These are phyloP conservation scores for Kodamaea suecica DNA, from an alignment of 1,139 yeast genomes.

Conservation along the genomic window DNA sequence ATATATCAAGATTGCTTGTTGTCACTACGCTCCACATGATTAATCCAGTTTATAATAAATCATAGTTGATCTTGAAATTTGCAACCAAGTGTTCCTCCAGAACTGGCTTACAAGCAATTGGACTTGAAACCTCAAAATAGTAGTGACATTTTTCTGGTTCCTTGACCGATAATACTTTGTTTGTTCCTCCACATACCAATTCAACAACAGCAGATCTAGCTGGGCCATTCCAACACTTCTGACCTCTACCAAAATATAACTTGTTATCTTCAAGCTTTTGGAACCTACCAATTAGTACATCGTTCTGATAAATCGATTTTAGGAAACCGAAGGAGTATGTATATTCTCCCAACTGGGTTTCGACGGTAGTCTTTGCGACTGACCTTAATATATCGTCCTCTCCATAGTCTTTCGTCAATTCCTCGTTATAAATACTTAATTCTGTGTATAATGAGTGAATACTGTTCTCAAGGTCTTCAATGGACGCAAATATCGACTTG, in stretches of 20 bases:
- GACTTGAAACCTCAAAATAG: conserved; percentile 57
- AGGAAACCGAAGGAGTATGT: conserved; percentile 61
- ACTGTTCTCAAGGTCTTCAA: conserved; percentile 18
- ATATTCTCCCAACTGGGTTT: conserved; percentile 61
- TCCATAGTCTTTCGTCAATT: conserved; percentile 52
- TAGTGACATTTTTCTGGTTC: conserved; percentile 93
- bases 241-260: conserved; percentile 57
- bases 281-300: conserved; percentile 56
- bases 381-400: conserved; percentile 64
- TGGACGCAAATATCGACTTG: conserved; percentile 7
- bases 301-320: conserved; percentile 58
- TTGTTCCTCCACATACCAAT: conserved; percentile 63
- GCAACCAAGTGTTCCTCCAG: conserved; percentile 29
- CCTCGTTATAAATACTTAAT: conserved; percentile 29
- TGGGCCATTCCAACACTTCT: conserved; percentile 95
- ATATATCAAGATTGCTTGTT: too few relatives aligned
- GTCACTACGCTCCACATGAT: too few relatives aligned
- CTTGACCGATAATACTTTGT: conserved; percentile 58
- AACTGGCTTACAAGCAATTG: conserved; percentile 59
- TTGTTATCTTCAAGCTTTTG: conserved; percentile 34
- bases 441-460: conserved; percentile 18
- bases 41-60: conserved; percentile 5
- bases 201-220: conserved; percentile 64
- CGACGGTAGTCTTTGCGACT: conserved; percentile 48
- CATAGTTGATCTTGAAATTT: conserved; percentile 29